Evolutionary conservation across 2,329 filamentous ascomycete genomes (phyloP).

Genomic region (Calonectria pauciramosa): DNA sequence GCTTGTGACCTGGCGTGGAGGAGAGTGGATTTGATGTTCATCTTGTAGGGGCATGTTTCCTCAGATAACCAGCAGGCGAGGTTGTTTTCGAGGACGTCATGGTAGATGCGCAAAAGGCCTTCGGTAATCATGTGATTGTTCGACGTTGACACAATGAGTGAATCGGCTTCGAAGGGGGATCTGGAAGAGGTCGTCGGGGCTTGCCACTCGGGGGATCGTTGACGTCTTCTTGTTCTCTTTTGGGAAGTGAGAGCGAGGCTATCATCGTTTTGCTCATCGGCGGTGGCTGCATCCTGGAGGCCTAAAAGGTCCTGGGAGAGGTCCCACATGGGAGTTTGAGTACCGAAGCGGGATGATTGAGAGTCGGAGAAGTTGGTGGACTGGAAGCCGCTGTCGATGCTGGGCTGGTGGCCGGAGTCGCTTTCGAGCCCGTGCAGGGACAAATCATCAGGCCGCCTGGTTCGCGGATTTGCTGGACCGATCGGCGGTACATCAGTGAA

Average conservation of each 20-base stretch:
- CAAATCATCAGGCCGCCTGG: conserved; percentile 4
- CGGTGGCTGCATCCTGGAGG: not conserved
- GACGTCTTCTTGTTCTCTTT: conserved; percentile 1
- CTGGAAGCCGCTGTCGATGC: conserved; percentile 15
- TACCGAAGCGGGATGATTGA: conserved; percentile 29
- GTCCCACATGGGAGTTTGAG: conserved; percentile 28
- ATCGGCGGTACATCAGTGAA: not conserved
- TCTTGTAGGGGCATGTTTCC: conserved; percentile 62
- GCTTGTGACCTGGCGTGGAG: not conserved
- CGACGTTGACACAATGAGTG: conserved; percentile 42
- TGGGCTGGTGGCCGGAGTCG: not conserved
- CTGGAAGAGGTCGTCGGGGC: conserved; percentile 23
- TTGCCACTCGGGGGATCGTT: conserved; percentile 14
- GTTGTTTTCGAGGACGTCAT: conserved; percentile 66
- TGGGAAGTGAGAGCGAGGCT: not conserved
- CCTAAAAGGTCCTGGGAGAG: conserved; percentile 10
- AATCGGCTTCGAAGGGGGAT: conserved; percentile 30
- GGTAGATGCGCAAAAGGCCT: conserved; percentile 62
- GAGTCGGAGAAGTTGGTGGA: conserved; percentile 26
- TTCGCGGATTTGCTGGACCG: not conserved
- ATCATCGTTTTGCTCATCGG: not conserved
- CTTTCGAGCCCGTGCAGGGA: conserved; percentile 1
- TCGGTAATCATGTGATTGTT: conserved; percentile 57
- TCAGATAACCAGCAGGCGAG: conserved; percentile 67
- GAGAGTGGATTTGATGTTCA: conserved; percentile 23